Conservation (phyloP, 2,329 filamentous ascomycete species). For the Penicillium sp. region DNA sequence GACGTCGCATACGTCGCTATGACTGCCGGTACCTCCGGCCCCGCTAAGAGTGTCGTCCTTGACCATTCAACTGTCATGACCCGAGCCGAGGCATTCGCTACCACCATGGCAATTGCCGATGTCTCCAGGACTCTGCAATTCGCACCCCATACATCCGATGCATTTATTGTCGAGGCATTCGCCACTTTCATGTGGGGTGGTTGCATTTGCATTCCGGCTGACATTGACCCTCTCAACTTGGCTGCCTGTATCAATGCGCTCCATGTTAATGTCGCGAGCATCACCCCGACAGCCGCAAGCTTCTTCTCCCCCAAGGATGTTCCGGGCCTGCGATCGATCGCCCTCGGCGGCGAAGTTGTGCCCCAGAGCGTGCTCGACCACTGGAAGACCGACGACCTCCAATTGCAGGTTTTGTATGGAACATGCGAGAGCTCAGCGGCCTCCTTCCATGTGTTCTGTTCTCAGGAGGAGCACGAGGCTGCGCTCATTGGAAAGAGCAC, state of each 20-base stretch:
- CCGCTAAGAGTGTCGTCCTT: constrained; percentile 36
- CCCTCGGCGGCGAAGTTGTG: constrained; percentile 20
- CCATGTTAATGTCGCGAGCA: constrained; percentile 31
- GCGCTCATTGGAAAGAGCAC: constrained; percentile 22
- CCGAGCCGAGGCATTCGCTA: constrained; percentile 28
- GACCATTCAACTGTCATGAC: constrained; percentile 33
- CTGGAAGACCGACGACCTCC: constrained; percentile 17
- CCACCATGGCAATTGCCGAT: constrained; percentile 18
- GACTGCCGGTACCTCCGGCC: constrained; percentile 31
- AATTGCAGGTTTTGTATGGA: constrained; percentile 24
- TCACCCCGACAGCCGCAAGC: constrained; percentile 30
- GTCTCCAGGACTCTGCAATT: constrained; percentile 39
- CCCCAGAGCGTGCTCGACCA: not conserved
- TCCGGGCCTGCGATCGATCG: constrained; percentile 22
- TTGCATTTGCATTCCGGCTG: constrained; percentile 46
- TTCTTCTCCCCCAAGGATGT: constrained; percentile 27
- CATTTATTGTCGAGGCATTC: constrained; percentile 41
- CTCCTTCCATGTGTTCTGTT: constrained; percentile 16
- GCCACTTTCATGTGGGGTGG: constrained; percentile 41
- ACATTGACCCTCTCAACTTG: constrained; percentile 50
- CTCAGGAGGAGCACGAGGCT: not conserved
- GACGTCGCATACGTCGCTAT: constrained; percentile 34
- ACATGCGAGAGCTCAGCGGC: constrained; percentile 24
- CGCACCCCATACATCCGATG: constrained; percentile 46
- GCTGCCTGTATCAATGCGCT: constrained; percentile 50